Evolutionary conservation across 2,329 filamentous ascomycete genomes (phyloP), one percentile per base, ranked within the genome.

Genomic region (Huntiella savannae): DNA sequence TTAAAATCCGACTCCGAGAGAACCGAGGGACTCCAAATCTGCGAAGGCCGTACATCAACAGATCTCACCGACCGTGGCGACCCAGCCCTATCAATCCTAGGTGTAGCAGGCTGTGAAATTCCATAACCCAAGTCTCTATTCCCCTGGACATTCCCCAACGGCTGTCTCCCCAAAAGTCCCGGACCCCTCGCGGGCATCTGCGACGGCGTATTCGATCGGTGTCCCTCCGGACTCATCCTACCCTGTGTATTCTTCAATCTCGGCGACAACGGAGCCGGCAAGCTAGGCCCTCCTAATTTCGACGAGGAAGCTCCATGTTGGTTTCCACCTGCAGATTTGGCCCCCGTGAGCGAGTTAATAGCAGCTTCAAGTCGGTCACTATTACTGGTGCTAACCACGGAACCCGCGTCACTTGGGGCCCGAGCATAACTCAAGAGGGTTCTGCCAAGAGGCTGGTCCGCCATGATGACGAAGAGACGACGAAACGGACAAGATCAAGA

Each of bases 1-100:
- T 52, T 52, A 36, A 52, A 52, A 22, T 52, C 51, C 5, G 51
- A 52, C 22, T 52, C 51, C 4, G 51, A 49, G 33, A 52, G 44
- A 43, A 52, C 40, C 6, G 51, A 52, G 2, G 48, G 51, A 22
- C 47, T 50, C 51, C 51, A 52, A 38, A 52, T 49, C n/a, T 38
- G 36, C 15, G 44, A 40, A 3, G 48, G 48, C 4, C 45, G 44
- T 13, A 35, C 40, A 15, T 49, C 48, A n/a, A 49, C 48, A 12
- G 48, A 49, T 8, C 44, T 39, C 12, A 49, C 48, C 2, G 48
- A 49, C 16, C 32, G 43, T 15, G 48, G 48, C n/a, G 48, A 49
- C n/a, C 32, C 35, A 17, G 22, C 7, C 8, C 48, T 35, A 16
- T 13, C 35, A 8, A 15, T 34, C 15, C 40, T 35, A 13, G 48